These are phyloP conservation scores for Tricharina praecox DNA, from an alignment of 495 filamentous ascomycete genomes.

Conservation along the genomic window DNA sequence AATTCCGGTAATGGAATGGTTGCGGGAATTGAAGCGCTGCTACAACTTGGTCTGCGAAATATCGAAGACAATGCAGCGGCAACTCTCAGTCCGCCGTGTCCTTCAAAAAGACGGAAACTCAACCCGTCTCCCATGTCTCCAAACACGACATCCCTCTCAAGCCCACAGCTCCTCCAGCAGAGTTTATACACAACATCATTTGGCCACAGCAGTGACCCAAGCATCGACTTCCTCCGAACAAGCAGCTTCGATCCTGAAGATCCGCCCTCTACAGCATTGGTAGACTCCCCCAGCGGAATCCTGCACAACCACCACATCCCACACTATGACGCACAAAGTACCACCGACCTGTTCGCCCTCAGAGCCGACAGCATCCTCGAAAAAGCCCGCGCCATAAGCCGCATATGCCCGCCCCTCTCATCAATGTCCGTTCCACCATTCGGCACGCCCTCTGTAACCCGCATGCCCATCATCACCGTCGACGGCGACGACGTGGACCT, in stretches of 20 bases:
- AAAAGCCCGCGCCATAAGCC: constrained; percentile 22
- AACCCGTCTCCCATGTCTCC: background rate
- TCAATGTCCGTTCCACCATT: constrained; percentile 9
- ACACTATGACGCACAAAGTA: constrained; percentile 6
- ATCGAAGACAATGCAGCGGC: constrained; percentile 12
- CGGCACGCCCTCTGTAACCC: constrained; percentile 18
- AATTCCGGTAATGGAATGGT: constrained; percentile 6
- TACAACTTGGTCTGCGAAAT: constrained; percentile 19
- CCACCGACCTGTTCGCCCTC: constrained; percentile 10
- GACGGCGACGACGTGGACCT: constrained; percentile 40
- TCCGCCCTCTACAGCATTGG: background rate
- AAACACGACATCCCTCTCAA: constrained; percentile 1
- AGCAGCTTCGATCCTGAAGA: constrained; percentile 21
- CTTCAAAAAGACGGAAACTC: constrained; percentile 20
- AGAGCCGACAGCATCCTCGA: constrained; percentile 13
- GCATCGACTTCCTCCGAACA: constrained; percentile 24
- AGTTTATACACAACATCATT: constrained; percentile 15
- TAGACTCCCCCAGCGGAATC: constrained; percentile 8
- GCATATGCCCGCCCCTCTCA: constrained; percentile 23
- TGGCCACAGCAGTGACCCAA: constrained; percentile 14
- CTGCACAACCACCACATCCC: constrained; percentile 1
- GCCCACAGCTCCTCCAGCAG: constrained; percentile 9
- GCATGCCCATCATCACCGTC: constrained; percentile 66
- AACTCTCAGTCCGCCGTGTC: constrained; percentile 9
- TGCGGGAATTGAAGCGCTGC: constrained; percentile 23